Percentiles rank a stretch among this genome's conserved stretches.
phyloP scores from a whole-genome alignment of 257 asterid genomes.

The Jacaranda mimosifolia region DNA sequence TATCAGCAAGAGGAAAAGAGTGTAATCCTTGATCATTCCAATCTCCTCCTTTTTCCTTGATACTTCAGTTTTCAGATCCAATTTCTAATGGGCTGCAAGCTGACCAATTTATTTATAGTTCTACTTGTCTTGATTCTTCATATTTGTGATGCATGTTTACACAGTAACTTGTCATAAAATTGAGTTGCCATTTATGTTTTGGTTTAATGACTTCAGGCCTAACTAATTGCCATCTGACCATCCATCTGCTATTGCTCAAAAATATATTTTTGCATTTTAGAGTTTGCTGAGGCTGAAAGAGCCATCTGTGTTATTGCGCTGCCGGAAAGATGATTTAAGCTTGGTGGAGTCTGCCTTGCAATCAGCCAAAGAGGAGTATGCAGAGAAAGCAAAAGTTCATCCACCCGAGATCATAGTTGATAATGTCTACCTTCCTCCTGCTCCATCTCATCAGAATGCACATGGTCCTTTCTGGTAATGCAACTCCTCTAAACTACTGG shows the following conservation, averaged over 20 bases:
- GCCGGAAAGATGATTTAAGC: constrained; percentile 77
- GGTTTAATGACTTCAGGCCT: not conserved
- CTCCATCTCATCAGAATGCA: constrained; percentile 68
- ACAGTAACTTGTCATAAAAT: not conserved
- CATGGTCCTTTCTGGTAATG: constrained; percentile 79
- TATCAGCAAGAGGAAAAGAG: not conserved
- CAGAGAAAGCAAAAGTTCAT: constrained; percentile 72
- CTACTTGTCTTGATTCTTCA: not conserved
- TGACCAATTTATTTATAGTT: not conserved
- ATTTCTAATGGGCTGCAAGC: not conserved
- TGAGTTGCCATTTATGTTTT: not conserved
- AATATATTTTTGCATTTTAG: constrained; percentile 50
- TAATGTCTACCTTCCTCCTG: constrained; percentile 76
- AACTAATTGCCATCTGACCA: not conserved
- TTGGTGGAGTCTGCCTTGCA: constrained; percentile 75
- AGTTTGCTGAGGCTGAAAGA: constrained; percentile 96
- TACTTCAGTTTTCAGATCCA: not conserved
- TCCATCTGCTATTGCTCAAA: constrained; percentile 5
- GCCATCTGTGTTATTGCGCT: constrained; percentile 86
- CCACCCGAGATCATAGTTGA: constrained; percentile 82
- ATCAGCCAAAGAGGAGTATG: constrained; percentile 77
- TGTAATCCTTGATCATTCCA: not conserved
- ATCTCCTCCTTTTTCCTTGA: not conserved
- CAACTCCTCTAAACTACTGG: constrained; percentile 12
- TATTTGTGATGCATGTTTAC: constrained; percentile 14